Conservation (phyloP, 2,329 filamentous ascomycete genomes). For the Xylariales sp. region DNA sequence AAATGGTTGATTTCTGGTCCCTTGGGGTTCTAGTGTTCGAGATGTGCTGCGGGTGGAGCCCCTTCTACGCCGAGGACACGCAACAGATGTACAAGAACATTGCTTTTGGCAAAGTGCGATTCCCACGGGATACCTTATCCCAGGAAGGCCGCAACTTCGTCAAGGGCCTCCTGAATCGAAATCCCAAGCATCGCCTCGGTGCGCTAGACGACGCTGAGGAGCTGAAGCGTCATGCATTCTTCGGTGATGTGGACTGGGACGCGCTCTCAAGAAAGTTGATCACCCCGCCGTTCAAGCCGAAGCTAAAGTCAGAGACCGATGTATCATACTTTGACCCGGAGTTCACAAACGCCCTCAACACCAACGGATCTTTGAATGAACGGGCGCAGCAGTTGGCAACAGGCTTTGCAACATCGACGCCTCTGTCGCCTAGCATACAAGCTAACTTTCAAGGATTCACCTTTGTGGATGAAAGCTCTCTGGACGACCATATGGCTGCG, state of each 20-base stretch:
- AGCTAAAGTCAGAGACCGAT: slow-evolving; percentile 91
- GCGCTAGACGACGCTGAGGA: slow-evolving; percentile 90
- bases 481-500: slow-evolving; percentile 75
- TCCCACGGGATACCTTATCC: slow-evolving; percentile 89
- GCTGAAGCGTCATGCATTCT: slow-evolving; percentile 91
- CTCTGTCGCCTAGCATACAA: slow-evolving; percentile 90
- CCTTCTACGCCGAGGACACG: slow-evolving; percentile 97
- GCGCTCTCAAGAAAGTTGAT: slow-evolving; percentile 85
- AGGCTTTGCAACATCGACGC: slow-evolving; percentile 84
- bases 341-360: slow-evolving; percentile 91
- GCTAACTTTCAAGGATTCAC: slow-evolving; percentile 98
- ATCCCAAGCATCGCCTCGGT: slow-evolving; percentile 90
- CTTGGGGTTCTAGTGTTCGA: slow-evolving; percentile 96
- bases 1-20: slow-evolving; percentile 99
- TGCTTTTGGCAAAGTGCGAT: slow-evolving; percentile 95
- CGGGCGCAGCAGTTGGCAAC: slow-evolving; percentile 81
- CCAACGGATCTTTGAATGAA: slow-evolving; percentile 83
- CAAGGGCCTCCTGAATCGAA: slow-evolving; percentile 93
- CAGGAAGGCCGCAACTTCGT: slow-evolving; percentile 96
- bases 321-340: slow-evolving; percentile 98
- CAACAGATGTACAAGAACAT: slow-evolving; percentile 99
- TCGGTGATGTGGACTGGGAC: slow-evolving; percentile 89
- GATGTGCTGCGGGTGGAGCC: slow-evolving; percentile 99
- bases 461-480: slow-evolving; percentile 94
- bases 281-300: slow-evolving; percentile 95